phyloP scores from a whole-genome alignment of 164 flowering plant genomes.

The Vitis riparia region DNA sequence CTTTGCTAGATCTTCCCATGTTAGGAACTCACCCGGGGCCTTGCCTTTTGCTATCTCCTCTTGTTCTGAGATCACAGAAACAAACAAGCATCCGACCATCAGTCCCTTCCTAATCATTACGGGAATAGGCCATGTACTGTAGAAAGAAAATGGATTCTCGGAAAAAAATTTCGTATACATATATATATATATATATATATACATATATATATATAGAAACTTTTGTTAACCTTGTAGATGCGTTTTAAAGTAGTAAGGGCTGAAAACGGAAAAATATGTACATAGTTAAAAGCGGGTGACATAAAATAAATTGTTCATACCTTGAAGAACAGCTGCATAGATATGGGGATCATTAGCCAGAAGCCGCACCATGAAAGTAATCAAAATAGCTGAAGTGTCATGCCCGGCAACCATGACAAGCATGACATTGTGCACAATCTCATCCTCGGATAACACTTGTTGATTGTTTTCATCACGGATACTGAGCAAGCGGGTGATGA shows the following conservation, averaged over 20 bases:
- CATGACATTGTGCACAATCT: constrained; percentile 53
- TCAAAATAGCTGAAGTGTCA: constrained; percentile 49
- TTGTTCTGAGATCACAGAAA: constrained; percentile 25
- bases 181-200: not conserved
- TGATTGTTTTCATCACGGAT: constrained; percentile 17
- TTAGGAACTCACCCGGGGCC: constrained; percentile 7
- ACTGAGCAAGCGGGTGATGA: constrained; percentile 56
- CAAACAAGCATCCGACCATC: not conserved
- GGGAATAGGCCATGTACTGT: no score
- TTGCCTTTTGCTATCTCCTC: no score
- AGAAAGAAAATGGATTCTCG: no score
- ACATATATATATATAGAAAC: no score
- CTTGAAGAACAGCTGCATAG: constrained; percentile 35
- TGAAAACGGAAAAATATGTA: no score
- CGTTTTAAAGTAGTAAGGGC: no score
- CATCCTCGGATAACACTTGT: constrained; percentile 38
- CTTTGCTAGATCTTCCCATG: no score
- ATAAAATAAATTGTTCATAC: constrained; percentile 9
- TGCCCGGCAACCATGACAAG: constrained; percentile 63
- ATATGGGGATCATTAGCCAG: constrained; percentile 40
- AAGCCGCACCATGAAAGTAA: constrained; percentile 50
- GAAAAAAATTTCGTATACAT: no score
- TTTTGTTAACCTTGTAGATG: no score
- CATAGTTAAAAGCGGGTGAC: no score
- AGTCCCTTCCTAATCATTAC: no score